A percentile compares a stretch with the other conserved stretches of the same genome.
phyloP scores from a whole-genome alignment of 768 basidiomycete species.

The Agaricus blazei region DNA sequence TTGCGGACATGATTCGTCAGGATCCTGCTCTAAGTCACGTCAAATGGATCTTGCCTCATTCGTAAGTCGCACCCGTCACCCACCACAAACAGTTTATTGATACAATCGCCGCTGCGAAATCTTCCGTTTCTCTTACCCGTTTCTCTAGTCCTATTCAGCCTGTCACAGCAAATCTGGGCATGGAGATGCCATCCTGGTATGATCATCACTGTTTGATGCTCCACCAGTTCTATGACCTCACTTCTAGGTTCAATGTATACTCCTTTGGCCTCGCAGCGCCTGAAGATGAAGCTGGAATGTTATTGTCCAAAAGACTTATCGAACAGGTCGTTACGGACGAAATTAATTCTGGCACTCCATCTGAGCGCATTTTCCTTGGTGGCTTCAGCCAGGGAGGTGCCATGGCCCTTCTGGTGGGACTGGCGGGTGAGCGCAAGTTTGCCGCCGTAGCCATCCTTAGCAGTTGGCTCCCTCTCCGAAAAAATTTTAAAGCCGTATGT shows the following conservation, averaged over 20 bases:
- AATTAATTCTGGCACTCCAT: slow-evolving; percentile 62
- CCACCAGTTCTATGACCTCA: slow-evolving; percentile 6
- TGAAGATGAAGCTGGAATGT: slow-evolving; percentile 80
- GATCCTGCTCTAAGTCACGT: slow-evolving; percentile 60
- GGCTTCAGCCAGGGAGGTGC: slow-evolving; percentile 88
- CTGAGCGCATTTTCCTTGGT: slow-evolving; percentile 73
- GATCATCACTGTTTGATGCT: background rate
- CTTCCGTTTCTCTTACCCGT: slow-evolving; percentile 3
- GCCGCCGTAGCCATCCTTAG: slow-evolving; percentile 72
- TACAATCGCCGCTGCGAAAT: slow-evolving; percentile 3
- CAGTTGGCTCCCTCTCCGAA: slow-evolving; percentile 70
- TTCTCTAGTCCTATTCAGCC: slow-evolving; percentile 43
- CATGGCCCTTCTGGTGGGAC: slow-evolving; percentile 70
- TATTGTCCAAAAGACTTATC: slow-evolving; percentile 53
- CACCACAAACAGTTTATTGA: background rate
- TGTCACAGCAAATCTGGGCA: slow-evolving; percentile 73
- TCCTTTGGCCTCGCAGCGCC: slow-evolving; percentile 53
- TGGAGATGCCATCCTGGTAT: slow-evolving; percentile 75
- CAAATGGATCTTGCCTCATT: slow-evolving; percentile 88
- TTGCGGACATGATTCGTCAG: slow-evolving; percentile 60
- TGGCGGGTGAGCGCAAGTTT: slow-evolving; percentile 62
- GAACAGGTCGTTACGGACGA: slow-evolving; percentile 71
- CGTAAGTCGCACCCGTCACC: slow-evolving; percentile 38
- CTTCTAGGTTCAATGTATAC: slow-evolving; percentile 69
- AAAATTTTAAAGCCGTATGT: slow-evolving; percentile 62